phyloP scores from a whole-genome alignment of 192 early-diverging fungal species.

The Backusella macrospora region DNA sequence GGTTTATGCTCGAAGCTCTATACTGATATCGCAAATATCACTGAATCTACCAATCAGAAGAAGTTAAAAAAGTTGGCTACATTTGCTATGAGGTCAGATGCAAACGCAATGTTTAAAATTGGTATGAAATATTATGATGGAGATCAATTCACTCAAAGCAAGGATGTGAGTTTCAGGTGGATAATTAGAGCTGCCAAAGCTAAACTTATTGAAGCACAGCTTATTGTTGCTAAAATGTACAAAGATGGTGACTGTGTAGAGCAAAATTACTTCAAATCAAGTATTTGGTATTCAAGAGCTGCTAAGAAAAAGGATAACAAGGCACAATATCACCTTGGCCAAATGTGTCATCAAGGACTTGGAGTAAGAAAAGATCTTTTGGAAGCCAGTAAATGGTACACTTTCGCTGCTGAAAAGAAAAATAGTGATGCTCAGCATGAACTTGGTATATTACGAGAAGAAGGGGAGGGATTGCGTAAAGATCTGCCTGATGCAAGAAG shows the following conservation, averaged over 20 bases:
- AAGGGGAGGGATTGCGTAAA: neutral
- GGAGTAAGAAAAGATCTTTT: conserved; percentile 12
- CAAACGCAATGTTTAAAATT: too few species aligned
- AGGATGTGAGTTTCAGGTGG: too few species aligned
- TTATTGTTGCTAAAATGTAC: too few species aligned
- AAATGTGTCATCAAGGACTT: conserved; percentile 16
- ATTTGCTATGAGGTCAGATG: too few species aligned
- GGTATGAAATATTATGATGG: too few species aligned
- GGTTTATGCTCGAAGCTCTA: too few species aligned
- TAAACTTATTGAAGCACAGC: too few species aligned
- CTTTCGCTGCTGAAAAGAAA: neutral
- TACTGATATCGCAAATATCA: too few species aligned
- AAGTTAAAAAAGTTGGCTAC: too few species aligned
- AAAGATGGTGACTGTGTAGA: neutral
- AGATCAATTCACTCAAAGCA: too few species aligned
- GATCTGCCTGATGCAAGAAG: neutral
- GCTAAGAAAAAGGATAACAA: conserved; percentile 23
- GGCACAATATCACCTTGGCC: conserved; percentile 28
- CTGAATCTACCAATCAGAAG: too few species aligned
- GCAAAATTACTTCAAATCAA: conserved; percentile 1
- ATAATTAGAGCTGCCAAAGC: too few species aligned
- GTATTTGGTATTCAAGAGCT: conserved; percentile 42
- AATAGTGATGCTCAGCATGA: neutral
- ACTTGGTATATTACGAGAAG: neutral
- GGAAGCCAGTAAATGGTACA: neutral